Conservation (phyloP, 2,329 filamentous ascomycete species). For the Hymenoscyphus linearis region DNA sequence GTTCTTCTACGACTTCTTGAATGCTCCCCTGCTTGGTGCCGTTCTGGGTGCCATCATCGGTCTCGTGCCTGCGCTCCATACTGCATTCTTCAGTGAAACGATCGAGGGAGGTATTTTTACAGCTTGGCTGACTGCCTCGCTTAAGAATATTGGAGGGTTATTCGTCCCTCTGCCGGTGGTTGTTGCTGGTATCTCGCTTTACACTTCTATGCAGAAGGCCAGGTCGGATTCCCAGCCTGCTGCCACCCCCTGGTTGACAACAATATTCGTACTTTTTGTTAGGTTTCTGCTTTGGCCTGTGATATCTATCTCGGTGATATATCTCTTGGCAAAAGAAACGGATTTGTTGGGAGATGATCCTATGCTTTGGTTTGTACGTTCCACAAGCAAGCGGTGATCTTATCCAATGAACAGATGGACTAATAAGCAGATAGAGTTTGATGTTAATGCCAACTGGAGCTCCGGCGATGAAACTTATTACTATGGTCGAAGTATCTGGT, state of each 20-base stretch:
- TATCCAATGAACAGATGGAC: neutral
- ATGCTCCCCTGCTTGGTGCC: constrained; percentile 57
- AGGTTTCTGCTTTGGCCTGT: constrained; percentile 58
- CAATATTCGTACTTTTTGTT: constrained; percentile 46
- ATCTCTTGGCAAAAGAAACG: constrained; percentile 48
- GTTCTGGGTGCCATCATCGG: constrained; percentile 54
- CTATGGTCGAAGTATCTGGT: constrained; percentile 40
- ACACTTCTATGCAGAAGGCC: constrained; percentile 44
- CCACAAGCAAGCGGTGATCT: neutral
- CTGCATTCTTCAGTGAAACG: constrained; percentile 53
- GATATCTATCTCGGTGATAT: constrained; percentile 50
- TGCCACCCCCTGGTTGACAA: constrained; percentile 43
- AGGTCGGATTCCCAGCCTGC: constrained; percentile 36
- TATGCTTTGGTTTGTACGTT: constrained; percentile 56
- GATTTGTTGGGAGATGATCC: constrained; percentile 49
- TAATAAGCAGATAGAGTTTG: constrained; percentile 4
- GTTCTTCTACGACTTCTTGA: constrained; percentile 46
- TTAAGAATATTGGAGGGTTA: constrained; percentile 57
- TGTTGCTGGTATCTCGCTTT: constrained; percentile 61
- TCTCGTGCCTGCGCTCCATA: constrained; percentile 52
- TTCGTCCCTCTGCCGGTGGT: constrained; percentile 63
- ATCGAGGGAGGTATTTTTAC: constrained; percentile 58
- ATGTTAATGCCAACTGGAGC: constrained; percentile 45
- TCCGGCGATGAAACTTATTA: constrained; percentile 43
- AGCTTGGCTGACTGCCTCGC: constrained; percentile 58